Conservation (phyloP, 2,329 filamentous ascomycete species). For the Elsinoe australis region DNA sequence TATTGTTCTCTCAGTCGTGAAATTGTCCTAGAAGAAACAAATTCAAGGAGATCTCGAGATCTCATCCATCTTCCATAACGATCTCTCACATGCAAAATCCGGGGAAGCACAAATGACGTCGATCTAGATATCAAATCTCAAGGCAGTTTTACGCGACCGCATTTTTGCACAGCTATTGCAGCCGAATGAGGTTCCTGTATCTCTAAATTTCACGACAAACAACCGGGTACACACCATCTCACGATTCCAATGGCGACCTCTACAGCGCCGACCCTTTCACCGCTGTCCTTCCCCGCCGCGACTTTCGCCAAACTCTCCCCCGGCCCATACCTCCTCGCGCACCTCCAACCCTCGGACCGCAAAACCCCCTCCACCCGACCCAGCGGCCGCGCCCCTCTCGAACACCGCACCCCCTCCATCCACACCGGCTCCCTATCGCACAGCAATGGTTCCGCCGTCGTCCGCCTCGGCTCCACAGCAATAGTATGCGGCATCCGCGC, state of each 20-base stretch:
- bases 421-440: conserved; percentile 82
- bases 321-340: conserved; percentile 80
- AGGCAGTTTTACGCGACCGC: conserved; percentile 4
- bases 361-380: conserved; percentile 58
- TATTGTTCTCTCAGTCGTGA: too few species aligned
- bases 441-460: conserved; percentile 80
- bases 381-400: conserved; percentile 66
- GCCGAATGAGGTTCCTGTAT: neutral
- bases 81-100: conserved; percentile 2
- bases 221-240: neutral
- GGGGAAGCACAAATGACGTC: conserved; percentile 4
- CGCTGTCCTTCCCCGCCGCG: conserved; percentile 50
- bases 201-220: conserved; percentile 7
- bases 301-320: conserved; percentile 87
- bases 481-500: conserved; percentile 89
- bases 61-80: too few species aligned
- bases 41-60: conserved; percentile 1
- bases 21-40: too few species aligned
- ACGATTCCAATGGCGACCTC: conserved; percentile 18
- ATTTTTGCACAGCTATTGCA: neutral
- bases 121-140: neutral
- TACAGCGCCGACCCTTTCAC: conserved; percentile 16
- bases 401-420: conserved; percentile 64
- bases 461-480: conserved; percentile 81
- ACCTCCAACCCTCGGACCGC: conserved; percentile 58